These are phyloP conservation scores for Sporisorium sorghi DNA, from an alignment of 1,284 basidiomycete genomes.

Conservation along the genomic window DNA sequence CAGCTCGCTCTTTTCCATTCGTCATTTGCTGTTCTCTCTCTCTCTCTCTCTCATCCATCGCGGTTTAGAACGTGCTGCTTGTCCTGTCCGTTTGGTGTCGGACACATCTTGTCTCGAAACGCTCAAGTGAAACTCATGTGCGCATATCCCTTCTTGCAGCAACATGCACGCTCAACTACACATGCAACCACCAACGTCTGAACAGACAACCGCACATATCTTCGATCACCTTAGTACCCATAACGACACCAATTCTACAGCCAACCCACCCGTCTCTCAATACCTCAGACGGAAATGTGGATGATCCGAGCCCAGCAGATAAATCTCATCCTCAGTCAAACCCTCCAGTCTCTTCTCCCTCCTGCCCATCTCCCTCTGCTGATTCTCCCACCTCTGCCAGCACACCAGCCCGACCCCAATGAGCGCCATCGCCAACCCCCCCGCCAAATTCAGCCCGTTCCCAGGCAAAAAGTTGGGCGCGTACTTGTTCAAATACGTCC, in stretches of 20 bases:
- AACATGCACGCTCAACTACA: too few relatives aligned
- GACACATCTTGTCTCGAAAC: too few relatives aligned
- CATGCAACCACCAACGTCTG: too few relatives aligned
- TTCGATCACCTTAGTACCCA: too few relatives aligned
- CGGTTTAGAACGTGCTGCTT: too few relatives aligned
- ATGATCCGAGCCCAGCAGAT: conserved; percentile 44
- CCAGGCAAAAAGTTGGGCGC: conserved; percentile 51
- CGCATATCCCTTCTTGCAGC: too few relatives aligned
- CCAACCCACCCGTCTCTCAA: conserved; percentile 1
- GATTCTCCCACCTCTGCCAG: conserved; percentile 51
- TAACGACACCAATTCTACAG: too few relatives aligned
- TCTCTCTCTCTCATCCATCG: too few relatives aligned
- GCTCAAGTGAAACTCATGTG: too few relatives aligned
- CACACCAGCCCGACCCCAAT: conserved; percentile 16
- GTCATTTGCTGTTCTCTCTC: too few relatives aligned
- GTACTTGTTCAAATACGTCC: conserved; percentile 56
- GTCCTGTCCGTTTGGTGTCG: too few relatives aligned
- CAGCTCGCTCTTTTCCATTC: too few relatives aligned
- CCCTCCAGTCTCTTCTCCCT: conserved; percentile 29
- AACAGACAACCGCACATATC: neutral
- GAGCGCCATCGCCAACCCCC: conserved; percentile 28
- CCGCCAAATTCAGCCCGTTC: conserved; percentile 47
- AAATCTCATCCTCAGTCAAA: conserved; percentile 30
- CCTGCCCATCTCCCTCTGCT: conserved; percentile 27
- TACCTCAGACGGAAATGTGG: conserved; percentile 44